A percentile compares a stretch with the other conserved stretches of the same genome.
These are phyloP conservation scores for Acrocalymma vagum DNA, from an alignment of 2,329 filamentous ascomycete genomes.

Conservation along the genomic window DNA sequence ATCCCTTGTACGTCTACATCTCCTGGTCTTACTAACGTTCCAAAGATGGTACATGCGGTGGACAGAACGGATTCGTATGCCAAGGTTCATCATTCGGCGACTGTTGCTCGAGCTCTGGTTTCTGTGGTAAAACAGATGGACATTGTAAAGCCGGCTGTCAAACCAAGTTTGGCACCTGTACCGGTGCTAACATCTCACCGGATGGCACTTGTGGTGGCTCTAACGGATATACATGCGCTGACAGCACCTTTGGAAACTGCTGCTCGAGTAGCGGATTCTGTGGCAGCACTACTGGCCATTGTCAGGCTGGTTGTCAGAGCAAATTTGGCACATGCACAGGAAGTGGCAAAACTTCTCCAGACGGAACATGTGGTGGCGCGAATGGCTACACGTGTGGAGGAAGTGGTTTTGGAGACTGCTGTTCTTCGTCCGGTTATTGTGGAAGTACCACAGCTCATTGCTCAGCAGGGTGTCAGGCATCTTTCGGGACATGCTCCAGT, in stretches of 20 bases:
- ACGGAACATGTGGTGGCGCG: slow-evolving; percentile 19
- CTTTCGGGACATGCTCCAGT: slow-evolving; percentile 22
- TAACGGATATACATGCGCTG: slow-evolving; percentile 14
- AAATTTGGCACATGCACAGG: slow-evolving; percentile 12
- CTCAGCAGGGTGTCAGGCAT: slow-evolving; percentile 22
- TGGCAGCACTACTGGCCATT: slow-evolving; percentile 9
- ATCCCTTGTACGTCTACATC: not conserved
- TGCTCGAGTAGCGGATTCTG: slow-evolving; percentile 13
- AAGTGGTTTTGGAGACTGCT: slow-evolving; percentile 22
- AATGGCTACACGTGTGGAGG: slow-evolving; percentile 17
- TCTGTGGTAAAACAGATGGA: slow-evolving; percentile 8
- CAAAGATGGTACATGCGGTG: slow-evolving; percentile 11
- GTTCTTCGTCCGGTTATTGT: slow-evolving; percentile 20
- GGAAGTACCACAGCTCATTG: slow-evolving; percentile 19
- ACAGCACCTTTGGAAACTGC: slow-evolving; percentile 13
- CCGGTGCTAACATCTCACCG: slow-evolving; percentile 15
- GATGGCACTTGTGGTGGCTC: slow-evolving; percentile 15
- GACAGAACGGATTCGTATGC: slow-evolving; percentile 8
- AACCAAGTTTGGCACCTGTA: slow-evolving; percentile 26
- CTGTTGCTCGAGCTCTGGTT: slow-evolving; percentile 9
- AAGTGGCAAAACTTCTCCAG: slow-evolving; percentile 7
- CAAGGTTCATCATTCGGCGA: slow-evolving; percentile 10
- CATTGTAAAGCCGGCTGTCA: slow-evolving; percentile 32
- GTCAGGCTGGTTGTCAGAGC: slow-evolving; percentile 18
- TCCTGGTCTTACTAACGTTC: slow-evolving; percentile 1